Conservation (phyloP, 805 yeast species). For the Candida chauliodis region DNA sequence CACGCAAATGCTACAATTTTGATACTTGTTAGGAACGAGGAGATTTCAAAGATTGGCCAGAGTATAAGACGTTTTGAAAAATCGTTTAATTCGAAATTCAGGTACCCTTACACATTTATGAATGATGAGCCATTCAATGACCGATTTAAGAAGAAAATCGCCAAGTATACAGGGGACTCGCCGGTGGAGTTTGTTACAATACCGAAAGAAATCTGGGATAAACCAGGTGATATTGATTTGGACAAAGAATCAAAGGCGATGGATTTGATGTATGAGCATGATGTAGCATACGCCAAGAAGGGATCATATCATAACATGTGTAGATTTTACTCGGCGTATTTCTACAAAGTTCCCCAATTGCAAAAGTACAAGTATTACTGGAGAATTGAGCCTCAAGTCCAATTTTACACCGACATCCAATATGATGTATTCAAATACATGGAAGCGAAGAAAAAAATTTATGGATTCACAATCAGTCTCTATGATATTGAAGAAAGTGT, state of each 20-base stretch:
- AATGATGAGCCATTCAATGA: constrained; percentile 68
- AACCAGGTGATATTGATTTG: constrained; percentile 54
- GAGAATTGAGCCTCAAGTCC: constrained; percentile 76
- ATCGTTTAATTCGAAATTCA: constrained; percentile 64
- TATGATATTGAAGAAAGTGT: constrained; percentile 71
- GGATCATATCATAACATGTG: constrained; percentile 82
- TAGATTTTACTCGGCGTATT: constrained; percentile 65
- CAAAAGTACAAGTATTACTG: constrained; percentile 66
- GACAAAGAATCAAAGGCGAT: constrained; percentile 40
- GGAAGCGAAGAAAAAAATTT: constrained; percentile 62
- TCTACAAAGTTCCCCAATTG: constrained; percentile 62
- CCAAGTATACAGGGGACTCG: constrained; percentile 12
- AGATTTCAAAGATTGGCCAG: constrained; percentile 42
- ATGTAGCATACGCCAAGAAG: constrained; percentile 58
- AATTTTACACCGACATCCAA: constrained; percentile 62
- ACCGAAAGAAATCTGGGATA: constrained; percentile 49
- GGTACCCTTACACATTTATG: constrained; percentile 77
- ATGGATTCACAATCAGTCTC: constrained; percentile 68
- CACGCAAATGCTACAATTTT: constrained; percentile 75
- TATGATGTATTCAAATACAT: constrained; percentile 77
- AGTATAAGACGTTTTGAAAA: constrained; percentile 62
- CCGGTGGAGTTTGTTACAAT: constrained; percentile 38
- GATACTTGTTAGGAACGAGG: constrained; percentile 69
- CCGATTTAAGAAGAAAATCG: constrained; percentile 42
- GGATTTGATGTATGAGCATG: constrained; percentile 34